Evolutionary conservation across 768 basidiomycete genomes (phyloP).

Genomic region (Serendipita indica): DNA sequence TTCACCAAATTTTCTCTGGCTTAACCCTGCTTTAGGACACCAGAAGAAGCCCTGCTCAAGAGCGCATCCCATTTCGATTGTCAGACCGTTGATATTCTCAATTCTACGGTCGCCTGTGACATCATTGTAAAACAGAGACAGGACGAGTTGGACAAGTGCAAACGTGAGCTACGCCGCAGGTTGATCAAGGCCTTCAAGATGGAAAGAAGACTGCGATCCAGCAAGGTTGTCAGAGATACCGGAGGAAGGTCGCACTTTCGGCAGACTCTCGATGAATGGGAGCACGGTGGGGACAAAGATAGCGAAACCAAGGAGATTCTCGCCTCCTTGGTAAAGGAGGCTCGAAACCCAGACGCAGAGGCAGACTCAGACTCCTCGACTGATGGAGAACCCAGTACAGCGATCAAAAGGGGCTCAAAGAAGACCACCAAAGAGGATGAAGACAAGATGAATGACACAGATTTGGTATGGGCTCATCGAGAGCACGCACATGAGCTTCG

Average conservation of each 20-base stretch:
- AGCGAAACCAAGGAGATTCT: slow-evolving; percentile 41
- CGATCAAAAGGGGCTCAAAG: slow-evolving; percentile 10
- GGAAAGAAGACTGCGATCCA: slow-evolving; percentile 25
- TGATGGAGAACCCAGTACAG: slow-evolving; percentile 21
- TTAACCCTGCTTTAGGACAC: slow-evolving; percentile 36
- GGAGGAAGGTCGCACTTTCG: background rate
- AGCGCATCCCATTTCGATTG: slow-evolving; percentile 89
- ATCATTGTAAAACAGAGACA: slow-evolving; percentile 74
- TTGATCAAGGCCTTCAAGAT: slow-evolving; percentile 50
- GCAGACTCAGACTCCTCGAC: slow-evolving; percentile 14
- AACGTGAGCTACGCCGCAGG: slow-evolving; percentile 49
- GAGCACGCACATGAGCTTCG: slow-evolving; percentile 80
- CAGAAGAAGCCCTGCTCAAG: slow-evolving; percentile 86
- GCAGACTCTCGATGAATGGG: slow-evolving; percentile 17
- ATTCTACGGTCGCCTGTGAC: slow-evolving; percentile 87
- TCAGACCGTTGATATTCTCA: slow-evolving; percentile 33
- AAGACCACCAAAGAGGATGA: slow-evolving; percentile 31
- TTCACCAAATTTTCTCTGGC: background rate
- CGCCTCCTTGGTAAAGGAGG: slow-evolving; percentile 43
- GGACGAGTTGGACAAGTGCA: slow-evolving; percentile 66
- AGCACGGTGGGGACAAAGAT: slow-evolving; percentile 66
- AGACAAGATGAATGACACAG: slow-evolving; percentile 37
- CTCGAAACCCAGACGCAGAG: slow-evolving; percentile 29
- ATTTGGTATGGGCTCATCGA: slow-evolving; percentile 62
- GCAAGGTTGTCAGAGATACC: background rate